A percentile compares a stretch with the other conserved stretches of the same genome.
These are phyloP conservation scores for Citrus hindsii DNA, from an alignment of 345 rosid genomes.

Conservation along the genomic window DNA sequence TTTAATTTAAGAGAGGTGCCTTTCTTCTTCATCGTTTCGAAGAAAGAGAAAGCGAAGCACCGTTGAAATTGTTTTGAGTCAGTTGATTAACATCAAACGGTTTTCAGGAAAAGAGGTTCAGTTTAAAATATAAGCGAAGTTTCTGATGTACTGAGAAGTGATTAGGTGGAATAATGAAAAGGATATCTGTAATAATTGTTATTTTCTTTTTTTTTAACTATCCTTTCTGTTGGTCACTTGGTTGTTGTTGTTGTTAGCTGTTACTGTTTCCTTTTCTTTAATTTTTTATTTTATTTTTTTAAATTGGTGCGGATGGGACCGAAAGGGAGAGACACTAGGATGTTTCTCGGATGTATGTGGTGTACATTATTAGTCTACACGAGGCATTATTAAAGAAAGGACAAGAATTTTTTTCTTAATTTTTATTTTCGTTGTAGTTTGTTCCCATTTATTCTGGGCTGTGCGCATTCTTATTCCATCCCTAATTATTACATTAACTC, in stretches of 20 bases:
- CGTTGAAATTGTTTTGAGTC: constrained; percentile 18
- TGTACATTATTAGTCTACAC: not conserved
- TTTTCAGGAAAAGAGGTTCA: constrained; percentile 11
- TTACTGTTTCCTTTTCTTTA: not conserved
- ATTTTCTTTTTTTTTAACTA: not conserved
- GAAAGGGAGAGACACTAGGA: not conserved
- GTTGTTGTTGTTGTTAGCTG: not conserved
- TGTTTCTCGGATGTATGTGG: not conserved
- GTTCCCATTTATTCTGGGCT: not conserved
- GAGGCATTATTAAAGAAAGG: not conserved
- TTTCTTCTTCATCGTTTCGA: constrained; percentile 11
- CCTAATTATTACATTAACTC: not conserved
- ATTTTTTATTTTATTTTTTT: not conserved
- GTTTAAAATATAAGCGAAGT: constrained; percentile 6
- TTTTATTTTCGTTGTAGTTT: not conserved
- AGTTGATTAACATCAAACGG: constrained; percentile 32
- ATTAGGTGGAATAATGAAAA: constrained; percentile 25
- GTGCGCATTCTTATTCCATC: not conserved
- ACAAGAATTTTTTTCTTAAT: not conserved
- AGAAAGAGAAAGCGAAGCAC: constrained; percentile 11
- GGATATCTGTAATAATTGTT: constrained; percentile 6
- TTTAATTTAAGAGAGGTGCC: not conserved
- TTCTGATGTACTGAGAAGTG: not conserved
- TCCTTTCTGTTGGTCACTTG: not conserved
- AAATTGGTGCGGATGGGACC: not conserved